These are phyloP conservation scores for Umbilicus rupestris DNA, from an alignment of 164 flowering plant species.

Conservation along the genomic window DNA sequence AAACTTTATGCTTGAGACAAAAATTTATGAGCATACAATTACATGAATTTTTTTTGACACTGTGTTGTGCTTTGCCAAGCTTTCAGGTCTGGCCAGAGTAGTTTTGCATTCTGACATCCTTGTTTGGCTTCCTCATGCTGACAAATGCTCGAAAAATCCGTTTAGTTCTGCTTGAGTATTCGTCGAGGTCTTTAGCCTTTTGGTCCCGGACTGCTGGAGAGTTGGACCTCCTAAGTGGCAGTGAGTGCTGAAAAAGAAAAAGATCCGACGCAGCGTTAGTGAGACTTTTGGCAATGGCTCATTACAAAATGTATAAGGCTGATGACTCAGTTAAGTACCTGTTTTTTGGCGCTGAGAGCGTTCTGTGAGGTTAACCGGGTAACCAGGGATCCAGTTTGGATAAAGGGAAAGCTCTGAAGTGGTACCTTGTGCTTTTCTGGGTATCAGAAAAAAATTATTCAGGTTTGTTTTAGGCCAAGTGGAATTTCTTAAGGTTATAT, in stretches of 20 bases:
- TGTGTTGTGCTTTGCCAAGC: background rate
- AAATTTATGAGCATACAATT: background rate
- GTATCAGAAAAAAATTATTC: background rate
- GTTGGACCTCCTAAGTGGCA: constrained; percentile 19
- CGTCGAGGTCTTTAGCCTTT: constrained; percentile 18
- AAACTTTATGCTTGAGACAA: background rate
- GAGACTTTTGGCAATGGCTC: background rate
- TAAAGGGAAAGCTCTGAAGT: background rate
- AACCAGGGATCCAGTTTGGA: background rate
- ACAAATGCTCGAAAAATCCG: constrained; percentile 37
- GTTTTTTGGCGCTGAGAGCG: background rate
- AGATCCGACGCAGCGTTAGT: background rate
- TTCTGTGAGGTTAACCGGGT: constrained; percentile 1
- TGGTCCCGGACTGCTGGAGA: constrained; percentile 11
- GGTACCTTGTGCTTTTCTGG: background rate
- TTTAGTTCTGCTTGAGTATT: constrained; percentile 24
- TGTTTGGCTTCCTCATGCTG: constrained; percentile 25
- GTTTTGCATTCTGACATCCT: constrained; percentile 14
- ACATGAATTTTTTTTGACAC: background rate
- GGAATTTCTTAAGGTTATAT: too few relatives aligned
- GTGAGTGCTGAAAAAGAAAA: constrained; percentile 17
- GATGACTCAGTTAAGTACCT: background rate
- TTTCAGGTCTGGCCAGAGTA: constrained; percentile 14
- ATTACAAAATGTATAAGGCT: background rate
- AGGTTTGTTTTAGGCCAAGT: background rate